Evolutionary conservation across 208 protist genomes (phyloP).

Genomic region (Polymyxa betae): DNA sequence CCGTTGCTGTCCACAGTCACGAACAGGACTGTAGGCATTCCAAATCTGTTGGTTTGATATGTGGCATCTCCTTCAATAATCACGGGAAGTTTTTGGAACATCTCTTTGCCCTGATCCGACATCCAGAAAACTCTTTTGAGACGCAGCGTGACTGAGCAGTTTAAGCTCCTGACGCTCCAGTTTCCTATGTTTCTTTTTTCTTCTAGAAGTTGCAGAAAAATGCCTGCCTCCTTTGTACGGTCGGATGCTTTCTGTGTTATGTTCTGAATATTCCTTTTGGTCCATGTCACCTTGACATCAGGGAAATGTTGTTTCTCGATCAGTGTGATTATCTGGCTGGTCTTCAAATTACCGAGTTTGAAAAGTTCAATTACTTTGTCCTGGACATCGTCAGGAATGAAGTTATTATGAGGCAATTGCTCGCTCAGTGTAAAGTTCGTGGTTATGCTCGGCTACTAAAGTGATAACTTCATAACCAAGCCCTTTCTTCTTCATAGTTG

Average conservation of each 20-base stretch:
- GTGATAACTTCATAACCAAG: not conserved
- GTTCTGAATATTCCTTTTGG: not conserved
- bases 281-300: not conserved
- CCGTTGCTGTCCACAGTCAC: no score
- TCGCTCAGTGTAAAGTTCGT: not conserved
- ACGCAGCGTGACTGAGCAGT: not conserved
- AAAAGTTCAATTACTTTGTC: not conserved
- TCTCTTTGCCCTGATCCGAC: not conserved
- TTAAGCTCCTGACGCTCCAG: not conserved
- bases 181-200: not conserved
- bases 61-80: not conserved
- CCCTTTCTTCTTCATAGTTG: not conserved
- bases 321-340: not conserved
- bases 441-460: conserved; percentile 12
- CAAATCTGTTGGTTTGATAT: conserved; percentile 6
- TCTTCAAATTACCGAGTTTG: conserved; percentile 1
- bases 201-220: conserved; percentile 1
- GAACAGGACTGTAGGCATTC: no score
- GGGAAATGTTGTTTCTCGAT: not conserved
- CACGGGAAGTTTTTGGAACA: not conserved
- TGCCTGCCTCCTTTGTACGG: not conserved
- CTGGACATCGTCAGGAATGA: conserved; percentile 1
- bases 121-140: conserved; percentile 7
- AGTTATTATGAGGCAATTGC: not conserved
- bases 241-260: not conserved